Evolutionary conservation across 2,329 filamentous ascomycete genomes (phyloP).

Genomic region (Xylaria hypoxylon): DNA sequence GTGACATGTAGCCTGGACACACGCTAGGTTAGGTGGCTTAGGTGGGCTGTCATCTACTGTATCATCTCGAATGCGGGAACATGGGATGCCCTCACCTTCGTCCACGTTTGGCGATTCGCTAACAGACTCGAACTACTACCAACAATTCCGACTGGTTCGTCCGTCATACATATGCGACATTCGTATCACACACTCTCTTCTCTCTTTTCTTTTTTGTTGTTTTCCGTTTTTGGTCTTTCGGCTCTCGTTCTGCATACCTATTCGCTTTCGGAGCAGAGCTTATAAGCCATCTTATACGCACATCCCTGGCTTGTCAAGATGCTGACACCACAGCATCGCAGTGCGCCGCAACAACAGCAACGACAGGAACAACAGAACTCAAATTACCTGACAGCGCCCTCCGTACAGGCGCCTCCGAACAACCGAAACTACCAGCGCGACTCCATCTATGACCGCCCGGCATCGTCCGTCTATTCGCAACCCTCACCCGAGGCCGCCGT

Average conservation of each 20-base stretch:
- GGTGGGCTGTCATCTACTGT: conserved; percentile 12
- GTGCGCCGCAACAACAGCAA: conserved; percentile 36
- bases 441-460: conserved; percentile 58
- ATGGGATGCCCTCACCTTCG: not conserved
- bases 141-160: not conserved
- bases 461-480: conserved; percentile 72
- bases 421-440: conserved; percentile 50
- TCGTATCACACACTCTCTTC: conserved; percentile 6
- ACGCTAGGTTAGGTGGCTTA: not conserved
- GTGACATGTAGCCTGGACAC: not conserved
- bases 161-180: conserved; percentile 13
- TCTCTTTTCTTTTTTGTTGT: conserved; percentile 14
- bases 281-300: conserved; percentile 18
- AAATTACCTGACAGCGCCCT: conserved; percentile 45
- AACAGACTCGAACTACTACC: not conserved
- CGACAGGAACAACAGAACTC: conserved; percentile 46
- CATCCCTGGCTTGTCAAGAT: conserved; percentile 38
- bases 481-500: conserved; percentile 57
- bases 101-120: conserved; percentile 2
- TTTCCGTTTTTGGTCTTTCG: conserved; percentile 3
- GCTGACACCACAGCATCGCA: conserved; percentile 44
- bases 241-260: conserved; percentile 18
- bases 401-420: conserved; percentile 52
- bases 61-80: conserved; percentile 6
- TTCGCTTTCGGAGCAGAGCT: conserved; percentile 17